Evolutionary conservation across 495 filamentous ascomycete species (phyloP), one percentile per base, ranked within the genome.

Genomic region (Hyaloscypha bicolor): DNA sequence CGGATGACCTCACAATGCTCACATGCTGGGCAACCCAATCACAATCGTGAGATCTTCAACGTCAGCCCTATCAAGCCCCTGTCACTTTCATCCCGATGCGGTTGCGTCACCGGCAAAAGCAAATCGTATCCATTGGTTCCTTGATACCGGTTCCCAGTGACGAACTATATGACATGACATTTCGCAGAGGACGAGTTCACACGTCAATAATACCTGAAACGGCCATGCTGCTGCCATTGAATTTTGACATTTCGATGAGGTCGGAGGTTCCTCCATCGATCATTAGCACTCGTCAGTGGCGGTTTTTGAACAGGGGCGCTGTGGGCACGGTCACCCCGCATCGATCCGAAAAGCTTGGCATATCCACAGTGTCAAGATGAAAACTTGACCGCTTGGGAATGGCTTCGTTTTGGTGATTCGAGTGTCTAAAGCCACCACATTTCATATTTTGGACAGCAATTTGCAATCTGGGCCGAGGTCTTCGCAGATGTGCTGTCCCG

Each of bases 1-100:
- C 12, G 48, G 21, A 66, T 66, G 64, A 66, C 64, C 64, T 66
- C 64, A 25, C 25, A 25, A 25, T 25, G 25, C 25, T 25, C 25
- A 66, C 64, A 60, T 21, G 16, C 22, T 53, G 9, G 9, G 21
- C 29, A 29, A 31, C 45, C 31, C 61, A 56, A 31, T 56, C 53
- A 56, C 29, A 14, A 11, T 30, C 22, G 29, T 56, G 53, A 31
- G 53, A 56, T 56, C 53, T 56, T 56, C 53, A 29, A 25, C 12
- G 3, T 11, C 51, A 53, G 22, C 22, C 51, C 25, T 21, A 53
- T 56, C 16, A 30, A 11, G 53, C 42, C 53, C 53, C 53, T 56
- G 29, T 62, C 60, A 62, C 35, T 51, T 25, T 30, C 33, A 12
- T 51, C 39, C 12, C 12, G 19, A 37, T 37, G 4, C 21, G 19